phyloP scores from a whole-genome alignment of 495 filamentous ascomycete genomes.

The Pyrenula massariospora region DNA sequence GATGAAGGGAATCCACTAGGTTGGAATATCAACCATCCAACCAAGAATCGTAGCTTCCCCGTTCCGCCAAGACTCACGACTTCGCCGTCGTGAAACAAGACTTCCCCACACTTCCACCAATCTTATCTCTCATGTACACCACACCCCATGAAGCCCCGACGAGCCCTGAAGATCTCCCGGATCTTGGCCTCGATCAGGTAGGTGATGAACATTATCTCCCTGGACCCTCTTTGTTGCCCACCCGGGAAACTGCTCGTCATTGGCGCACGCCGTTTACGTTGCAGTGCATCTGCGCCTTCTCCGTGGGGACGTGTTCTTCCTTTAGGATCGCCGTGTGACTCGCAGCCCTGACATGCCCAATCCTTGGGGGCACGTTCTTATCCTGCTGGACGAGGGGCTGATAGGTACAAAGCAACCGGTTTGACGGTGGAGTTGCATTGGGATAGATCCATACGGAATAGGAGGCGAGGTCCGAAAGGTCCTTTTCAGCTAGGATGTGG shows the following conservation, averaged over 20 bases:
- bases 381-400: neutral
- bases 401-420: neutral
- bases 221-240: neutral
- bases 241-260: neutral
- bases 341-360: neutral
- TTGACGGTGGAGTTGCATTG: neutral
- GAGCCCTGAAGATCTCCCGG: slow-evolving; percentile 8
- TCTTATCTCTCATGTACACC: neutral
- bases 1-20: too few species aligned
- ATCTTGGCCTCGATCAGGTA: slow-evolving; percentile 32
- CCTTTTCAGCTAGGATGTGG: too few species aligned
- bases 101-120: neutral
- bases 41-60: neutral
- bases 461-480: neutral
- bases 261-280: neutral
- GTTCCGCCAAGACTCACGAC: too few species aligned
- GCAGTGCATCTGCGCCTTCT: neutral
- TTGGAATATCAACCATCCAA: too few species aligned
- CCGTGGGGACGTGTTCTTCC: neutral
- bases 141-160: neutral
- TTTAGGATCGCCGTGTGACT: neutral
- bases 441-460: neutral
- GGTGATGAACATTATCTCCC: neutral
- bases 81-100: neutral
- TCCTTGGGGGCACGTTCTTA: neutral